Base-by-base conservation (phyloP, 768 basidiomycete genomes). In the Russula vinacea region DNA sequence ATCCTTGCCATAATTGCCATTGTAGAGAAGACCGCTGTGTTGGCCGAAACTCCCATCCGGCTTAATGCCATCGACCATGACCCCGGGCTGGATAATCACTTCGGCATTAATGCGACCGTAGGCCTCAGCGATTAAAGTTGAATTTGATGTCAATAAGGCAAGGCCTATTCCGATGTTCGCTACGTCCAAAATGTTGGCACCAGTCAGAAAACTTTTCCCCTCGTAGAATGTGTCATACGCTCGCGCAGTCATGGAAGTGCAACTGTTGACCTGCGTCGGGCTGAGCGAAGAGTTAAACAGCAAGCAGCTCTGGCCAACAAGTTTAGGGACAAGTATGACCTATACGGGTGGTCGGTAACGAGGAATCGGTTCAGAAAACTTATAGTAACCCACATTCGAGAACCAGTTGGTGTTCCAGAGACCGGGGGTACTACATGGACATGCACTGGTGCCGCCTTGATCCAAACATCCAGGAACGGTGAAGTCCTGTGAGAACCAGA, bases 121-220 rank as follows among this genome's bases (percentile, higher is more conserved):
- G 3, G 84, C 81, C 65, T 84, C 80, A 0, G 73, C 71, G 49
- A 87, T 71, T 24, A 84, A 71, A 5, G 78, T 76, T 14, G 67
- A 66, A 67, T 84, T 82, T 64, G 61, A 60, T 37, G 65, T 64
- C 2, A 62, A 57, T 33, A 69, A 52, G 45, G 68, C 54, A 29
- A 69, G 44, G 60, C 24, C 59, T 44, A 64, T 74, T 74, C 54
- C 75, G 71, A 56, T 74, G 71, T 29, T 82, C 22, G 85, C 84
- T 42, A 89, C 79, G 70, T 89, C 86, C 55, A 88, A 74, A 0
- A 80, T 78, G 68, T 89, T 88, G 6, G 88, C 87, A 14, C 88
- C 88, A 35, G 84, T 83, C 26, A 87, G 71, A 45, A 75, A 79
- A 17, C 81, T 79, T 40, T 69, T 69, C 5, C 56, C 56, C 42